Base-by-base conservation (phyloP, 371 early-diverging fungal species). In the Entomophthora muscae region DNA sequence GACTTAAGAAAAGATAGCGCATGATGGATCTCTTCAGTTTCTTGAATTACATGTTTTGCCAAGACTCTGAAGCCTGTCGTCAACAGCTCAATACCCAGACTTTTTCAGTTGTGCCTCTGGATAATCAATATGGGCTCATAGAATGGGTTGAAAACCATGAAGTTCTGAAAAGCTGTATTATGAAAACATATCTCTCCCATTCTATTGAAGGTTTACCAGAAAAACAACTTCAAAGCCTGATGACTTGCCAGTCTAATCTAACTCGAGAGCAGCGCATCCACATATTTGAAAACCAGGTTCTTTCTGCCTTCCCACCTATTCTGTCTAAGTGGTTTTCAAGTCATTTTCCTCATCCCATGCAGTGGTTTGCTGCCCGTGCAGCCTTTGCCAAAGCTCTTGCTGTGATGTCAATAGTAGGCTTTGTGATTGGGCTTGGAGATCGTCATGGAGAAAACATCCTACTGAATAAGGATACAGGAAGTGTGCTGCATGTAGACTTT, bases 401-500 rank as follows among this genome's bases (percentile, higher is more conserved):
- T 0, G 91, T 93, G 22, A 99, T 99, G 97, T 92, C 94, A 10
- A 95, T 98, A 77, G 91, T 98, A 0, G 99, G 99, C 1, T 85
- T 88, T 68, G 79, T 98, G 29, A 79, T 99, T 42, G 99, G 99
- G 75, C 79, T 99, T 27, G 99, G 99, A 7, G 99, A 99, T 74
- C 83, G 99, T 5, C 99, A 99, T 70, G 83, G 90, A 2, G 98
- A 99, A 71, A 99, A 99, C 71, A 91, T 99, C 52, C 68, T 98
- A 53, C 80, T 99, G 53, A 97, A 99, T 71, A 76, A 79, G 26
- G 75, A 70, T 22, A 88, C 80, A 10, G 97, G 98, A 0, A 91
- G 91, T 31, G 78, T 85, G 0, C 84, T 99, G 0, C 99, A 99
- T 73, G 98, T 99, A 0, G 99, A 99, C 73, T 83, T 98, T 33